Conservation (phyloP, 2,329 filamentous ascomycete genomes). For the Corynespora cassiicola region DNA sequence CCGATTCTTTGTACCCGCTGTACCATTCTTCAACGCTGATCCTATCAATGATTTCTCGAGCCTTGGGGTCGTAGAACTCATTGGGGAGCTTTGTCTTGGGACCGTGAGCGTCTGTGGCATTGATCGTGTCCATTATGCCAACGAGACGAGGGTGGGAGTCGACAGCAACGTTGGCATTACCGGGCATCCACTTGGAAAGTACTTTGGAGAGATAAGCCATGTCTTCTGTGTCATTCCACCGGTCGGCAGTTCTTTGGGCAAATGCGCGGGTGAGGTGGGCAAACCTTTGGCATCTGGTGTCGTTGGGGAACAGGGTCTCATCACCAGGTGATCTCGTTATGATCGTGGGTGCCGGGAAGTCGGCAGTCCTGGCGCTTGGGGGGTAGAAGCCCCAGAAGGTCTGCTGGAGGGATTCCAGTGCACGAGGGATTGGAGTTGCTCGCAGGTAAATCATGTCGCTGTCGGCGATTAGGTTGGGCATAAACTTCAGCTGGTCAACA, state of each 20-base stretch:
- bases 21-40: constrained; percentile 94
- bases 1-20: constrained; percentile 80
- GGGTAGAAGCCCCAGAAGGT: constrained; percentile 58
- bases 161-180: constrained; percentile 72
- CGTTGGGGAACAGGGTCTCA: constrained; percentile 59
- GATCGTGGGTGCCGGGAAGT: constrained; percentile 53
- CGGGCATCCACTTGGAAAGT: constrained; percentile 86
- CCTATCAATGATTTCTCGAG: constrained; percentile 70
- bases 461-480: constrained; percentile 52
- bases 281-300: constrained; percentile 56
- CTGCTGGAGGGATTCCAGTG: constrained; percentile 59
- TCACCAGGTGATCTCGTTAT: constrained; percentile 53
- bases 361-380: constrained; percentile 46
- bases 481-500: constrained; percentile 56
- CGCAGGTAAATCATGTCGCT: constrained; percentile 54
- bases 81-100: constrained; percentile 77
- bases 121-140: constrained; percentile 94
- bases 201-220: constrained; percentile 82
- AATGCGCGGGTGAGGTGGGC: constrained; percentile 56
- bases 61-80: constrained; percentile 85
- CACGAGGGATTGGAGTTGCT: constrained; percentile 57
- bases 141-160: constrained; percentile 84
- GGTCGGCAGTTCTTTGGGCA: constrained; percentile 53
- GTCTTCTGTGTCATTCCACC: constrained; percentile 68
- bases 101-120: constrained; percentile 85